Percentiles rank a stretch among this genome's conserved stretches.
These are phyloP conservation scores for Protomyces inouyei DNA, from an alignment of 1,139 yeast species.

Conservation along the genomic window DNA sequence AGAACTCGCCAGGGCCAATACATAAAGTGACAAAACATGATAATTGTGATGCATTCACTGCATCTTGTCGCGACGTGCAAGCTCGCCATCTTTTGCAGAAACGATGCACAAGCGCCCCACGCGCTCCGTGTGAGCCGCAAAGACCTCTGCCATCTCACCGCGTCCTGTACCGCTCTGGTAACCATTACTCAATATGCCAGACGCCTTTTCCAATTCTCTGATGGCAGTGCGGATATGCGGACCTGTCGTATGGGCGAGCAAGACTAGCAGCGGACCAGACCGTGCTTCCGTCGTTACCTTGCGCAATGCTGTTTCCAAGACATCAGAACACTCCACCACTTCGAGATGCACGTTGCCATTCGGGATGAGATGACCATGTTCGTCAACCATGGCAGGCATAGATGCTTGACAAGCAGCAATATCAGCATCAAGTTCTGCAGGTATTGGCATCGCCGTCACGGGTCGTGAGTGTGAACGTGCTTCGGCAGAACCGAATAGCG, in stretches of 20 bases:
- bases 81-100: background rate
- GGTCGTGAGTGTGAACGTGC: constrained; percentile 3
- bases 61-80: background rate
- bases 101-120: constrained; percentile 10
- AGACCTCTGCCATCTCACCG: constrained; percentile 13
- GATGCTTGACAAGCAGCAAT: constrained; percentile 1
- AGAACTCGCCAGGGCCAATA: background rate
- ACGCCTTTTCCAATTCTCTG: background rate
- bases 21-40: background rate
- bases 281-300: background rate
- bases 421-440: constrained; percentile 4
- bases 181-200: background rate
- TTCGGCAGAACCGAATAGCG: background rate
- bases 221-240: background rate
- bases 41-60: background rate
- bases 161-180: background rate
- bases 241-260: background rate
- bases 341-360: background rate
- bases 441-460: background rate
- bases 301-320: constrained; percentile 3
- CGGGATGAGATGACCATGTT: background rate
- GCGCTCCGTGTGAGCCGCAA: constrained; percentile 7
- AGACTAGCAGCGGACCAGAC: background rate
- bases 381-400: background rate
- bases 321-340: background rate